Conservation (phyloP, 169 alveolate genomes). For the Perkinsus marinus region DNA sequence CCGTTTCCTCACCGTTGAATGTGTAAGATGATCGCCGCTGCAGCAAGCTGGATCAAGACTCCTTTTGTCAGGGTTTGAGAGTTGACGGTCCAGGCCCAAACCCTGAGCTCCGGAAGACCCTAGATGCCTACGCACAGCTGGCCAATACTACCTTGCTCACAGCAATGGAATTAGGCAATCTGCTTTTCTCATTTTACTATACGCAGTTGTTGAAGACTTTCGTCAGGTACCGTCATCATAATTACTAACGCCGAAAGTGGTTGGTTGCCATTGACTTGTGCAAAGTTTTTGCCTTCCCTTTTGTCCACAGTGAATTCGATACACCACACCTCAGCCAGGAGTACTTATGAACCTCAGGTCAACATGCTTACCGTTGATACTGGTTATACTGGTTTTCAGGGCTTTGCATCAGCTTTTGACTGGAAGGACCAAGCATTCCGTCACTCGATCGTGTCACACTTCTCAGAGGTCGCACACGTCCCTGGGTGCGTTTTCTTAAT, state of each 20-base stretch:
- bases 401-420: background rate
- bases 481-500: background rate
- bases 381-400: background rate
- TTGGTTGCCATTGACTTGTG: background rate
- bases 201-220: too few species aligned
- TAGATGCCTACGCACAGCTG: background rate
- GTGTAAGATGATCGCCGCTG: background rate
- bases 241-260: background rate
- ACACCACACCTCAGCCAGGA: background rate
- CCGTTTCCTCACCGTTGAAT: background rate
- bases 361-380: background rate
- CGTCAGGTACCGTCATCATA: background rate
- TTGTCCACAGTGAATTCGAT: background rate
- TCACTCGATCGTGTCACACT: background rate
- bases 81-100: background rate
- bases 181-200: too few species aligned
- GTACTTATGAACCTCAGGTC: background rate
- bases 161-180: background rate
- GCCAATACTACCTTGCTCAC: background rate
- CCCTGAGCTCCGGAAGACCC: background rate
- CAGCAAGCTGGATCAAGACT: too few species aligned
- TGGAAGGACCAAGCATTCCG: background rate
- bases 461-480: background rate
- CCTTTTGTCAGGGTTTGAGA: background rate
- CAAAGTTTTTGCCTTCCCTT: background rate